These are phyloP conservation scores for Aspergillus funiculosus DNA, from an alignment of 495 filamentous ascomycete species.

Conservation along the genomic window DNA sequence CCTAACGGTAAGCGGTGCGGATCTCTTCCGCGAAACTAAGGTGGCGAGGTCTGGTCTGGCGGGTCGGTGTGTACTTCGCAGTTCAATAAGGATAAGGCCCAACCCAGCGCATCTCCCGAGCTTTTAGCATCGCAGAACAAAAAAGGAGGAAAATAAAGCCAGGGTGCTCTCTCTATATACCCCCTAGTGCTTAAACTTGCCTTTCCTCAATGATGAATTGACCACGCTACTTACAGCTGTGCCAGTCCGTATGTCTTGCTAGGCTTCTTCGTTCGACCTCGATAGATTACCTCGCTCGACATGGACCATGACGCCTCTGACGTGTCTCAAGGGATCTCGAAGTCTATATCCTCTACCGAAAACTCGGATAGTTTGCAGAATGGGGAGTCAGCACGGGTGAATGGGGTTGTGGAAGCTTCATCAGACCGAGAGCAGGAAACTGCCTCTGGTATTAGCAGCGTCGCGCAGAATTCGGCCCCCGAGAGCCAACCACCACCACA, in stretches of 20 bases:
- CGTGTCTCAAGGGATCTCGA: constrained; percentile 22
- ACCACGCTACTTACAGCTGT: constrained; percentile 2
- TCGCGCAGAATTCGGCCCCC: constrained; percentile 10
- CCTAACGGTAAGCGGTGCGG: background rate
- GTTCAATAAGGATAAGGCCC: constrained; percentile 3
- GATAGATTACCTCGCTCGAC: constrained; percentile 12
- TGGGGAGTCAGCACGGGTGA: constrained; percentile 8
- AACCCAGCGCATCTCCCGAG: background rate
- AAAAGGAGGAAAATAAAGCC: background rate
- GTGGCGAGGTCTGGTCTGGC: constrained; percentile 7
- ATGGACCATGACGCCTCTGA: constrained; percentile 33
- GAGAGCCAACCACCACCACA: constrained; percentile 11
- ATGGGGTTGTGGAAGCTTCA: constrained; percentile 7
- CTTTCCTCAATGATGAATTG: constrained; percentile 9
- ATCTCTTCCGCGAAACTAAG: constrained; percentile 12
- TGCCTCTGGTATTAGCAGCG: background rate
- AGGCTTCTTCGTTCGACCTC: constrained; percentile 4
- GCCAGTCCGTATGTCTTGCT: constrained; percentile 10
- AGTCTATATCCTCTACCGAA: constrained; percentile 14
- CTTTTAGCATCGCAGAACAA: background rate
- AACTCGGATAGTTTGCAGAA: constrained; percentile 15
- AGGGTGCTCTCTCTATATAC: background rate
- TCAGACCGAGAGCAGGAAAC: constrained; percentile 17
- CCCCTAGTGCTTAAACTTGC: too few species aligned
- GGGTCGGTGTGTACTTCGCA: too few species aligned